phyloP scores from a whole-genome alignment of 169 alveolate genomes.

The Plasmodium gaboni region DNA sequence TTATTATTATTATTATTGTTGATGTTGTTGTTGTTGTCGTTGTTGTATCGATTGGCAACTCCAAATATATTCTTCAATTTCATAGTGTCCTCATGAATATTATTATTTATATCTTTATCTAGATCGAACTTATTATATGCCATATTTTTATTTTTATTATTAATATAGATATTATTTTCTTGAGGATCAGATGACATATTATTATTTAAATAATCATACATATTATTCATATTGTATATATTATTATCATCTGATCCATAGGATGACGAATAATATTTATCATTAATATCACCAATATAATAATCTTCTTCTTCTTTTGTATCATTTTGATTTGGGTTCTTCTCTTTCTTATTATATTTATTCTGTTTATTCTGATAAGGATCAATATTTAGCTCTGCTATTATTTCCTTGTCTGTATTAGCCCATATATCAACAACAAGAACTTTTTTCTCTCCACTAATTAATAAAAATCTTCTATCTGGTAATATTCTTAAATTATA shows the following conservation, averaged over 20 bases:
- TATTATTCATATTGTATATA: background rate
- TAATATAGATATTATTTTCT: too few species aligned
- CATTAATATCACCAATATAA: conserved; percentile 16
- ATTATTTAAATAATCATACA: too few species aligned
- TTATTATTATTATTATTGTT: background rate
- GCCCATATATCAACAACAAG: conserved; percentile 66
- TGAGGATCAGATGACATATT: too few species aligned
- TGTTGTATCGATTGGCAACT: too few species aligned
- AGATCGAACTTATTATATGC: too few species aligned
- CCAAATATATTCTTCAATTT: background rate
- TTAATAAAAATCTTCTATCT: conserved; percentile 48
- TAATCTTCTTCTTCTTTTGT: background rate
- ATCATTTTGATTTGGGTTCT: background rate
- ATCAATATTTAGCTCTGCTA: conserved; percentile 19
- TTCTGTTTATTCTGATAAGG: background rate
- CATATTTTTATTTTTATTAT: too few species aligned
- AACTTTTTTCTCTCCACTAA: conserved; percentile 39
- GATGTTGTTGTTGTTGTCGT: background rate
- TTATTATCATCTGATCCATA: background rate
- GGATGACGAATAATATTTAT: conserved; percentile 29
- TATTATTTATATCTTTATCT: background rate
- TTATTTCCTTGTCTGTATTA: conserved; percentile 36
- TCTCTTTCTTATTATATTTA: background rate
- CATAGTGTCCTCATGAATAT: background rate
- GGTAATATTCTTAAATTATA: conserved; percentile 66